These are phyloP conservation scores for Penicillium sclerotigenum DNA, from an alignment of 2,329 filamentous ascomycete genomes.

Conservation along the genomic window DNA sequence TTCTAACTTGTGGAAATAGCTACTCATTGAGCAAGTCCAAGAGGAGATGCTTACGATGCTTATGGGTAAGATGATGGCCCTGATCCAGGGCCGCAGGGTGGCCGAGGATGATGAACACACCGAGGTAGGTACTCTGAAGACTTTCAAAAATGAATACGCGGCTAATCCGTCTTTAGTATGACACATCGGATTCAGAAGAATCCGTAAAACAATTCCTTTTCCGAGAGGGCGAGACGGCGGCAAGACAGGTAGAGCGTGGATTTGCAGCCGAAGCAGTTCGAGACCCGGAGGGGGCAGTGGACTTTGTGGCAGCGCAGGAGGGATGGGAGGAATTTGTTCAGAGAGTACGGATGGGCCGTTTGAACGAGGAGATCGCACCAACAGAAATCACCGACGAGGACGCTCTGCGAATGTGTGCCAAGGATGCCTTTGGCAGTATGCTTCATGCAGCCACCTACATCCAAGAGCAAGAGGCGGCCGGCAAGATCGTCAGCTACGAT, in stretches of 20 bases:
- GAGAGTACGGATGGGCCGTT: slow-evolving; percentile 38
- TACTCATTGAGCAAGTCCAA: slow-evolving; percentile 11
- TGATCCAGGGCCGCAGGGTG: slow-evolving; percentile 16
- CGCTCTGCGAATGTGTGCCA: slow-evolving; percentile 25
- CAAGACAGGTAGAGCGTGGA: slow-evolving; percentile 31
- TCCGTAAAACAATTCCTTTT: slow-evolving; percentile 24
- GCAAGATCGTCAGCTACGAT: slow-evolving; percentile 2
- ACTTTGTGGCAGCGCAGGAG: slow-evolving; percentile 34
- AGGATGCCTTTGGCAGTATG: slow-evolving; percentile 25
- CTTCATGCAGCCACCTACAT: slow-evolving; percentile 30
- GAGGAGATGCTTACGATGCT: slow-evolving; percentile 19
- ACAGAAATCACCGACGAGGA: slow-evolving; percentile 28
- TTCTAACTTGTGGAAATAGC: slow-evolving; percentile 9
- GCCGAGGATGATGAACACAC: slow-evolving; percentile 27
- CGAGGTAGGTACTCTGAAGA: slow-evolving; percentile 16
- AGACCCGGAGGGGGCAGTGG: slow-evolving; percentile 33
- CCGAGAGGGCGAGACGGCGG: slow-evolving; percentile 20
- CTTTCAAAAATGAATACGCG: not conserved
- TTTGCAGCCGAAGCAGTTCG: slow-evolving; percentile 38
- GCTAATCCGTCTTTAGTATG: slow-evolving; percentile 22
- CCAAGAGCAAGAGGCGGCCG: slow-evolving; percentile 6
- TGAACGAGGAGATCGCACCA: slow-evolving; percentile 41
- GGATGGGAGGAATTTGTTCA: slow-evolving; percentile 44
- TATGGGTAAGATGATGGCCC: slow-evolving; percentile 21
- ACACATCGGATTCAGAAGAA: slow-evolving; percentile 31